Evolutionary conservation across 1,284 basidiomycete species (phyloP).

Genomic region (Hypsizygus ulmarius): DNA sequence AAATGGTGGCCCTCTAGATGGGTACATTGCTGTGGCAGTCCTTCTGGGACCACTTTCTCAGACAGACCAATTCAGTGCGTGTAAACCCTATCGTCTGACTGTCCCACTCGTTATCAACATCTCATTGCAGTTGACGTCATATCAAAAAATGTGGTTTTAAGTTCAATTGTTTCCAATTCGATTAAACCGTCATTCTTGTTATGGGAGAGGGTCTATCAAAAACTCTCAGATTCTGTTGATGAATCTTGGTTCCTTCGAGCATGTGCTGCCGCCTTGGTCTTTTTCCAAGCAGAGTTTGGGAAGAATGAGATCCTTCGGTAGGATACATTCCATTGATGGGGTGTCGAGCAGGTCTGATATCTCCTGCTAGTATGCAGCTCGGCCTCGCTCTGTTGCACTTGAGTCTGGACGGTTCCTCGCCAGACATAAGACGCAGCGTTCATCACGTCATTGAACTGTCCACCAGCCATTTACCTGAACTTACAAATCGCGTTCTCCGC

Average conservation of each 20-base stretch:
- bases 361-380: slow-evolving; percentile 48
- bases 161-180: slow-evolving; percentile 42
- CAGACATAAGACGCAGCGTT: slow-evolving; percentile 51
- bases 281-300: slow-evolving; percentile 50
- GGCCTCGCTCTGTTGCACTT: slow-evolving; percentile 71
- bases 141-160: slow-evolving; percentile 38
- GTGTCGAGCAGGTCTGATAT: neutral
- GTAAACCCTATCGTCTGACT: neutral
- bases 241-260: slow-evolving; percentile 80
- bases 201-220: slow-evolving; percentile 85
- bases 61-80: slow-evolving; percentile 52
- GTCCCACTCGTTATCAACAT: neutral
- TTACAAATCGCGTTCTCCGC: slow-evolving; percentile 51
- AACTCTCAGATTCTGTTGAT: slow-evolving; percentile 62
- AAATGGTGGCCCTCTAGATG: slow-evolving; percentile 72
- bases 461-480: slow-evolving; percentile 36
- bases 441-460: slow-evolving; percentile 41
- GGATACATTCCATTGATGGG: slow-evolving; percentile 13
- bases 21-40: slow-evolving; percentile 73
- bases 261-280: slow-evolving; percentile 49
- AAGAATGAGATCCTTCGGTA: slow-evolving; percentile 62
- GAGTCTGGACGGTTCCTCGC: slow-evolving; percentile 53
- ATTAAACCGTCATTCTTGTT: slow-evolving; percentile 83
- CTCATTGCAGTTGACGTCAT: slow-evolving; percentile 29
- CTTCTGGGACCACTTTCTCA: slow-evolving; percentile 61